Percentiles rank a stretch among this genome's conserved stretches.
These are phyloP conservation scores for Begonia masoniana DNA, from an alignment of 306 rosid genomes.

Conservation along the genomic window DNA sequence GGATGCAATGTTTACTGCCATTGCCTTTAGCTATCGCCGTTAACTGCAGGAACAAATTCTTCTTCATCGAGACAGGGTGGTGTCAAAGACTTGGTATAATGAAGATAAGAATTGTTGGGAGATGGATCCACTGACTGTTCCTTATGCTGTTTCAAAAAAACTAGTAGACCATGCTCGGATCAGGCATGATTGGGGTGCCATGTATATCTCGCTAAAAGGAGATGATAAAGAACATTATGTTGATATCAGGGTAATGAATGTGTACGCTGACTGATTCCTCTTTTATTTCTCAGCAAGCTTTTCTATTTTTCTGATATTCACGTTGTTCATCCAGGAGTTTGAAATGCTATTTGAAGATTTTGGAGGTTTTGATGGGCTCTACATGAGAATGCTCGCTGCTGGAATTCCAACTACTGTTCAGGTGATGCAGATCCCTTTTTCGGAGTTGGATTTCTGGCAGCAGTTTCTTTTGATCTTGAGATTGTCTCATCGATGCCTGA, in stretches of 20 bases:
- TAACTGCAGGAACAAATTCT: conserved; percentile 68
- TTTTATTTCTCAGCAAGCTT: conserved; percentile 15
- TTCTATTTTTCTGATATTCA: conserved; percentile 18
- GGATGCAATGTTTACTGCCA: neutral
- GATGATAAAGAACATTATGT: conserved; percentile 67
- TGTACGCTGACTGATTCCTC: conserved; percentile 3
- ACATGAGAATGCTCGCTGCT: conserved; percentile 80
- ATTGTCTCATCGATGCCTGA: conserved; percentile 34
- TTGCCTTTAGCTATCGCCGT: neutral
- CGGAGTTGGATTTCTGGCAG: conserved; percentile 59
- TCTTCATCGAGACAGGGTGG: conserved; percentile 71
- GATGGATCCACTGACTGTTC: conserved; percentile 83
- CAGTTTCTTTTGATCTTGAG: conserved; percentile 46
- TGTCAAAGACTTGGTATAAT: conserved; percentile 82
- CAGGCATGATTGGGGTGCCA: conserved; percentile 82
- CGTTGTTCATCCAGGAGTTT: conserved; percentile 43
- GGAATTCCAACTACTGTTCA: conserved; percentile 76
- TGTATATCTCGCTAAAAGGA: conserved; percentile 77
- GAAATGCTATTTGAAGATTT: conserved; percentile 59
- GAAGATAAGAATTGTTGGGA: conserved; percentile 84
- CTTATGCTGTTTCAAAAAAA: conserved; percentile 61
- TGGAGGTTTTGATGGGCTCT: conserved; percentile 95
- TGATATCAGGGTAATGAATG: conserved; percentile 54
- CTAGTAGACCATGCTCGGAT: conserved; percentile 63
- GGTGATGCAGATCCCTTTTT: conserved; percentile 81